phyloP scores from a whole-genome alignment of 805 yeast species.

The Yarrowia osloensis region DNA sequence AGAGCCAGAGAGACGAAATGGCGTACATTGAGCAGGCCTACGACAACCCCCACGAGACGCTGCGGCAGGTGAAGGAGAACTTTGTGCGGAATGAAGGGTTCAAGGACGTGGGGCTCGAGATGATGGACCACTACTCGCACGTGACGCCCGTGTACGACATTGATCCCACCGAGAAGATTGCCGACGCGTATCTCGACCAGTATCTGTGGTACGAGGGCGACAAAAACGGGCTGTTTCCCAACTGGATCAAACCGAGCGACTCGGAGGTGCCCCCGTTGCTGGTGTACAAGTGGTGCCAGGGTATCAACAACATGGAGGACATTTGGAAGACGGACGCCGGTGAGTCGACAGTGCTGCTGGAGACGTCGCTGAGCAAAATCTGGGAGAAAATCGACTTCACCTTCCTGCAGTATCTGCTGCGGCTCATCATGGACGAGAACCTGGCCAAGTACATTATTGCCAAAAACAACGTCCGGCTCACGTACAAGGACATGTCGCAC shows the following conservation, averaged over 20 bases:
- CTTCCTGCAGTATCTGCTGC: constrained; percentile 72
- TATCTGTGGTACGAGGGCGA: constrained; percentile 96
- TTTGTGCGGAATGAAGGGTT: constrained; percentile 87
- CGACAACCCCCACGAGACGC: constrained; percentile 93
- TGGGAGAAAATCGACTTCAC: constrained; percentile 89
- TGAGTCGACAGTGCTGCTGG: constrained; percentile 80
- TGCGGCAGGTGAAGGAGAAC: constrained; percentile 79
- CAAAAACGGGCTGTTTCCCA: constrained; percentile 82
- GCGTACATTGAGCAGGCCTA: constrained; percentile 94
- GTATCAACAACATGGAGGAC: constrained; percentile 71
- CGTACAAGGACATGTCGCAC: constrained; percentile 94
- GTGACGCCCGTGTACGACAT: constrained; percentile 82
- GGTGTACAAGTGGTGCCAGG: constrained; percentile 93
- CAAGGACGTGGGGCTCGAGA: constrained; percentile 80
- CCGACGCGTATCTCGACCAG: constrained; percentile 95
- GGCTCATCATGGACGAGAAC: constrained; percentile 82
- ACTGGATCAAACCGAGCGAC: constrained; percentile 95
- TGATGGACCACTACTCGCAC: constrained; percentile 88
- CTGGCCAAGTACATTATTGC: constrained; percentile 93
- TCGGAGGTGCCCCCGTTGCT: constrained; percentile 89
- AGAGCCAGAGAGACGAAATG: constrained; percentile 87
- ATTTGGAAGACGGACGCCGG: constrained; percentile 82
- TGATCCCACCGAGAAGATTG: constrained; percentile 91
- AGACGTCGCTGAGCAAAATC: constrained; percentile 66
- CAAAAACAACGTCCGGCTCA: constrained; percentile 76